Conservation (phyloP, 371 early-diverging fungal genomes). For the Zychaea mexicana region DNA sequence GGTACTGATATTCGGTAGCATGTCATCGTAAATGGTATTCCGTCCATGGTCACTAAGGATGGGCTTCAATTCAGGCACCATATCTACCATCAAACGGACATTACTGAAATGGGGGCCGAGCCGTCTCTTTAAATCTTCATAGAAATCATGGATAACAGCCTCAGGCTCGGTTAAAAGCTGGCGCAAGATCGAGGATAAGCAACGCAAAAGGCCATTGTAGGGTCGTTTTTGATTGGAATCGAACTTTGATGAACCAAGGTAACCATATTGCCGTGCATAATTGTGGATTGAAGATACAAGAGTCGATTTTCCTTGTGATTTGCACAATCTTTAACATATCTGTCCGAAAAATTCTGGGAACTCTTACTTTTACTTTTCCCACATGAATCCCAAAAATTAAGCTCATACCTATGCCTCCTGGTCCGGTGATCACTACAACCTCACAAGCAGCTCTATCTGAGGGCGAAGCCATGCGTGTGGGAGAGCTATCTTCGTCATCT, state of each 20-base stretch:
- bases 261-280: conserved; percentile 43
- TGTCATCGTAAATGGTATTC: conserved; percentile 28
- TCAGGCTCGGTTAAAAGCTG: conserved; percentile 48
- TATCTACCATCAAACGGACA: conserved; percentile 37
- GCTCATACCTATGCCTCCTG: conserved; percentile 38
- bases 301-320: conserved; percentile 32
- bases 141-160: conserved; percentile 39
- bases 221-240: conserved; percentile 46
- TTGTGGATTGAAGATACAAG: conserved; percentile 31
- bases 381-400: neutral
- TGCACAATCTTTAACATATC: neutral
- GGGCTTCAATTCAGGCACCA: conserved; percentile 48
- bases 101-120: conserved; percentile 47
- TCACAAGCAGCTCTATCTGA: conserved; percentile 21
- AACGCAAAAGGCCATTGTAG: conserved; percentile 42
- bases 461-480: conserved; percentile 7
- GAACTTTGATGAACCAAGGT: conserved; percentile 45
- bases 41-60: conserved; percentile 29
- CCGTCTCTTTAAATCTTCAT: conserved; percentile 33
- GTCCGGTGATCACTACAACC: conserved; percentile 40
- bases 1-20: conserved; percentile 18
- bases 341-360: too few relatives aligned
- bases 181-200: conserved; percentile 40
- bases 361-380: too few relatives aligned
- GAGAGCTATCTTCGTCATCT: neutral